A percentile compares a stretch with the other conserved stretches of the same genome.
phyloP scores from a whole-genome alignment of 441 rosid genomes.

The Pelargonium hybrid region DNA sequence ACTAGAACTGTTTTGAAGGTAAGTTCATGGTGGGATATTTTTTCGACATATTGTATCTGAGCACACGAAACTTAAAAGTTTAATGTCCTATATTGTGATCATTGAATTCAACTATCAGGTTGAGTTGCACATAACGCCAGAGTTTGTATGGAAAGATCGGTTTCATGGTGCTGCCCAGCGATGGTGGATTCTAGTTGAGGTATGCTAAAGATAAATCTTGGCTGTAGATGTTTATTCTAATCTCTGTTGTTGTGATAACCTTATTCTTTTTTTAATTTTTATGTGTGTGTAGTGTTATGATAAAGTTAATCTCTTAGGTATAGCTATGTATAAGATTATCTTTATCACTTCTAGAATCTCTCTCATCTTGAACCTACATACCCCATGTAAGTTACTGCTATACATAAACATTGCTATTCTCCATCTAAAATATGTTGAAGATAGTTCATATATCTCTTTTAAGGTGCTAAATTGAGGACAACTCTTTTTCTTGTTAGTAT shows the following conservation, averaged over 20 bases:
- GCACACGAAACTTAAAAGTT: constrained; percentile 3
- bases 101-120: constrained; percentile 41
- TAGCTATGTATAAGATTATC: too few species aligned
- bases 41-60: not conserved
- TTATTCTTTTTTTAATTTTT: too few species aligned
- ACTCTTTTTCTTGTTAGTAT: not conserved
- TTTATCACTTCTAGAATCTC: too few species aligned
- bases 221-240: not conserved
- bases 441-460: too few species aligned
- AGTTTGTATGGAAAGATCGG: constrained; percentile 88
- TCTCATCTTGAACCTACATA: too few species aligned
- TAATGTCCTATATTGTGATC: constrained; percentile 6
- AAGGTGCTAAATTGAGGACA: constrained; percentile 3
- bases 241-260: too few species aligned
- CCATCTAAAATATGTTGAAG: too few species aligned
- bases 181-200: constrained; percentile 99
- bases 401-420: too few species aligned
- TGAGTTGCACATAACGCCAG: constrained; percentile 79
- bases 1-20: constrained; percentile 99
- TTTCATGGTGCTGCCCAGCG: constrained; percentile 88
- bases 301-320: too few species aligned
- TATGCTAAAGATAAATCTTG: constrained; percentile 19
- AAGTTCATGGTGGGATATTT: constrained; percentile 14
- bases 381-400: too few species aligned
- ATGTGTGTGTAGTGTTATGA: too few species aligned